Percentiles rank a stretch among this genome's conserved stretches.
Evolutionary conservation across 2,329 filamentous ascomycete genomes (phyloP).

Genomic region (Exophiala sp.): DNA sequence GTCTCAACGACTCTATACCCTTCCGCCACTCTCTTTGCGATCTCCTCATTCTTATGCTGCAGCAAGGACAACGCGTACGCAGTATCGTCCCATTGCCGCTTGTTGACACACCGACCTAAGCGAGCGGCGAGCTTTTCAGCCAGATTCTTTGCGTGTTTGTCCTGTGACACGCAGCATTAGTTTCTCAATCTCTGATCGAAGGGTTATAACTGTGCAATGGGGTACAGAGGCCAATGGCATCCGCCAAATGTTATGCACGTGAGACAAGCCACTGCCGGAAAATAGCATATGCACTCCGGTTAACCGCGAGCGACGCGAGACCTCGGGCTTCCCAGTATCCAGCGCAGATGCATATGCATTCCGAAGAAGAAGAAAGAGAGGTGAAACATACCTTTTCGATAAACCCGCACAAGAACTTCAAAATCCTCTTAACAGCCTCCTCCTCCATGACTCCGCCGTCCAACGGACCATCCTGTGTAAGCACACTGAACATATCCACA

Average conservation of each 20-base stretch:
- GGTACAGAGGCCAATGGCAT: no score
- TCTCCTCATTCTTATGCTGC: conserved; percentile 62
- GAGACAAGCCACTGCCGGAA: no score
- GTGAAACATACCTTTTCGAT: conserved; percentile 80
- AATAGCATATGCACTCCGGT: no score
- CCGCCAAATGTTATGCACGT: no score
- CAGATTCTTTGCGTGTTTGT: conserved; percentile 94
- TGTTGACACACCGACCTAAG: conserved; percentile 79
- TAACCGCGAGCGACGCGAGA: no score
- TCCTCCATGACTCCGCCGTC: conserved; percentile 54
- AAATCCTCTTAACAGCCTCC: conserved; percentile 77
- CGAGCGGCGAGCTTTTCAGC: conserved; percentile 88
- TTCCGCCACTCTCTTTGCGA: conserved; percentile 40
- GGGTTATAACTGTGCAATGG: no score
- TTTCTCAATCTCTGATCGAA: not conserved
- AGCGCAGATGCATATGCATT: not conserved
- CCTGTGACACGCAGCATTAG: conserved; percentile 50
- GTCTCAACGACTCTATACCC: conserved; percentile 62
- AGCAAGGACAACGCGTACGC: conserved; percentile 85
- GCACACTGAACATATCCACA: conserved; percentile 94
- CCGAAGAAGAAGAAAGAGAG: not conserved
- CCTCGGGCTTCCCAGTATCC: no score
- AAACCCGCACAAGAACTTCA: conserved; percentile 91
- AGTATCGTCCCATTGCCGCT: conserved; percentile 96
- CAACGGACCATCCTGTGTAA: conserved; percentile 76